Percentiles rank a stretch among this genome's conserved stretches.
Evolutionary conservation across 2,329 filamentous ascomycete genomes (phyloP).

Genomic region (Pyrenophora tritici-repentis): DNA sequence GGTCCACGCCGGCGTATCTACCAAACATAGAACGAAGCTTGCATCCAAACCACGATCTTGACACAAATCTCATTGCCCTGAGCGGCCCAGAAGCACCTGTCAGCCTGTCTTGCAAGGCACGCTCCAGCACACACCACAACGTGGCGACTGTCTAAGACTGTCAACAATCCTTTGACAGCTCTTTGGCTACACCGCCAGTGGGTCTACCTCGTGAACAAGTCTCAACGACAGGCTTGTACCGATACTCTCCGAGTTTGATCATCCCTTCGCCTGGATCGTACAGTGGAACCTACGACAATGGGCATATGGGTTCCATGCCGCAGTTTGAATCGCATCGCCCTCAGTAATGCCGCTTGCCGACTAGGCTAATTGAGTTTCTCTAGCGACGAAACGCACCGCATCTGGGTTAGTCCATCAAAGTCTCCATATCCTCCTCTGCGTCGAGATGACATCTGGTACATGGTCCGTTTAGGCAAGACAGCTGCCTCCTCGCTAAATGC

Average conservation of each 20-base stretch:
- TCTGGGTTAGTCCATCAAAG: slow-evolving; percentile 24
- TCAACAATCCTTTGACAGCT: slow-evolving; percentile 13
- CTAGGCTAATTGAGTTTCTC: slow-evolving; percentile 28
- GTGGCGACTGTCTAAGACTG: slow-evolving; percentile 19
- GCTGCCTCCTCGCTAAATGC: slow-evolving; percentile 22
- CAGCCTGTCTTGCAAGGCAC: slow-evolving; percentile 28
- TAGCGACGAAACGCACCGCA: slow-evolving; percentile 32
- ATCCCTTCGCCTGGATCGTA: slow-evolving; percentile 18
- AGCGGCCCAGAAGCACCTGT: slow-evolving; percentile 22
- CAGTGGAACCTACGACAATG: slow-evolving; percentile 10
- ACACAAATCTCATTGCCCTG: slow-evolving; percentile 19
- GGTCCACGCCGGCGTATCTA: slow-evolving; percentile 31
- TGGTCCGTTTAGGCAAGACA: slow-evolving; percentile 19
- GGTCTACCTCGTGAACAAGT: slow-evolving; percentile 16
- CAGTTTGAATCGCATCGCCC: slow-evolving; percentile 20
- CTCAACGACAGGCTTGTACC: slow-evolving; percentile 21
- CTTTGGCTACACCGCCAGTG: slow-evolving; percentile 3
- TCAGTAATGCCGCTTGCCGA: slow-evolving; percentile 29
- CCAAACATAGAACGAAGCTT: slow-evolving; percentile 36
- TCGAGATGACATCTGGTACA: slow-evolving; percentile 32
- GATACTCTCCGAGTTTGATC: slow-evolving; percentile 15
- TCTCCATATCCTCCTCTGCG: slow-evolving; percentile 17
- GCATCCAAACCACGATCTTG: slow-evolving; percentile 23
- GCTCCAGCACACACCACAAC: slow-evolving; percentile 23
- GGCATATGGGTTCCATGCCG: slow-evolving; percentile 28